A percentile compares a stretch with the other conserved stretches of the same genome.
These are phyloP conservation scores for Starmerella asiatica DNA, from an alignment of 805 yeast species.

Conservation along the genomic window DNA sequence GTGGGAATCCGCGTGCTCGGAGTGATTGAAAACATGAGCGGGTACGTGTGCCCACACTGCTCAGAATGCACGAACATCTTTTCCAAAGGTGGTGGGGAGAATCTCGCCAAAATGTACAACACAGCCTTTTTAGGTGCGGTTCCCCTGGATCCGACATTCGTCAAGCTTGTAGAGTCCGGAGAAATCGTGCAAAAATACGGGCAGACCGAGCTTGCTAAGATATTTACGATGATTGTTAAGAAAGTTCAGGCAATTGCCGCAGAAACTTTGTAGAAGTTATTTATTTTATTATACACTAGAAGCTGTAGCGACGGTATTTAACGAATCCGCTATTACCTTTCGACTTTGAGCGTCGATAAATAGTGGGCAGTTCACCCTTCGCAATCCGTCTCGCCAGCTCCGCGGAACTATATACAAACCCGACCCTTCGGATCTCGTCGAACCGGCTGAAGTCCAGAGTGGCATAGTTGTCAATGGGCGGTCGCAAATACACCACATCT, in stretches of 20 bases:
- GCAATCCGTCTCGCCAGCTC: slow-evolving; percentile 40
- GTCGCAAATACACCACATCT: slow-evolving; percentile 78
- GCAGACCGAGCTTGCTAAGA: slow-evolving; percentile 29
- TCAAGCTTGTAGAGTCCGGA: slow-evolving; percentile 68
- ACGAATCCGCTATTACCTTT: not conserved
- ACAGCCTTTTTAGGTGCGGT: slow-evolving; percentile 70
- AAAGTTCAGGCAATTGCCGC: slow-evolving; percentile 19
- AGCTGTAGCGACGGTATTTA: slow-evolving; percentile 16
- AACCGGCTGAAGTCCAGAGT: slow-evolving; percentile 87
- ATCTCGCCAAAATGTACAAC: slow-evolving; percentile 46
- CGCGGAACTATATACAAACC: slow-evolving; percentile 56
- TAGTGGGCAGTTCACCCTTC: slow-evolving; percentile 43
- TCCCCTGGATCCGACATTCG: slow-evolving; percentile 89
- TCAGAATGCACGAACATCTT: slow-evolving; percentile 78
- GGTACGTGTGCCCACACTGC: slow-evolving; percentile 89
- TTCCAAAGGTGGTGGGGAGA: slow-evolving; percentile 82
- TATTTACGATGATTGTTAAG: slow-evolving; percentile 37
- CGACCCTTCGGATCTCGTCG: slow-evolving; percentile 76
- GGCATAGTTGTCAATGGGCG: slow-evolving; percentile 85
- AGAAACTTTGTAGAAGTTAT: not conserved
- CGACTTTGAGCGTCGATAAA: slow-evolving; percentile 25
- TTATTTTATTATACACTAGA: slow-evolving; percentile 2
- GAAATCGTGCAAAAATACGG: slow-evolving; percentile 25
- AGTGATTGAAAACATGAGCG: slow-evolving; percentile 90
- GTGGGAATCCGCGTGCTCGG: slow-evolving; percentile 74